Percentiles rank a stretch among this genome's conserved stretches.
Evolutionary conservation across 345 rosid species (phyloP).

Genomic region (Abelmoschus esculentus): DNA sequence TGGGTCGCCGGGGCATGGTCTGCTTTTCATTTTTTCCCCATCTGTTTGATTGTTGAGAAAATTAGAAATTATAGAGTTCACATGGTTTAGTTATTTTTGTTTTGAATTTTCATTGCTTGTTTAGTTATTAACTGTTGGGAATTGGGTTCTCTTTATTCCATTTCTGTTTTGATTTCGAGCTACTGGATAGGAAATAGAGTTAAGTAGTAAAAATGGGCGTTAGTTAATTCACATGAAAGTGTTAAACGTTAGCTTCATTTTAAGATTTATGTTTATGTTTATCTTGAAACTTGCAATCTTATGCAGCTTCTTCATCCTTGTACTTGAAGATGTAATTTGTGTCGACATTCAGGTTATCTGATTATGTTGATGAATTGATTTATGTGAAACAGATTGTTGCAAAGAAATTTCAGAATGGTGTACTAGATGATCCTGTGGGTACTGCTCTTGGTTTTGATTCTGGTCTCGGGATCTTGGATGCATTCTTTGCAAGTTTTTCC

Average conservation of each 20-base stretch:
- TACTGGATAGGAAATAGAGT: background rate
- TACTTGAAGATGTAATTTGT: background rate
- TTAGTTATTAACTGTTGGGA: background rate
- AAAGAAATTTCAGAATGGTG: slow-evolving; percentile 28
- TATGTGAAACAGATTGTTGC: slow-evolving; percentile 38
- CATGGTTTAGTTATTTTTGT: background rate
- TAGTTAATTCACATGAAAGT: background rate
- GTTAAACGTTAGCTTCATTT: background rate
- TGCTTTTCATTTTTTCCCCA: background rate
- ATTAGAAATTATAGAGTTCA: background rate
- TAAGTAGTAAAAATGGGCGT: background rate
- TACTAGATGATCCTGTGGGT: slow-evolving; percentile 30
- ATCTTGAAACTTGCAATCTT: too few species aligned
- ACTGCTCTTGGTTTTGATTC: slow-evolving; percentile 42
- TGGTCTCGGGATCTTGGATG: slow-evolving; percentile 89
- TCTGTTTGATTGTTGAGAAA: background rate
- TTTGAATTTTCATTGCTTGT: background rate
- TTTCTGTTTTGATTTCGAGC: too few species aligned
- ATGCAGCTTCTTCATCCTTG: background rate
- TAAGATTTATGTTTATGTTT: too few species aligned
- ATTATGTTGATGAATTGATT: background rate
- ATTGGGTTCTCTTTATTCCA: background rate
- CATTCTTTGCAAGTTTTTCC: slow-evolving; percentile 81
- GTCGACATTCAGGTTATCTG: background rate
- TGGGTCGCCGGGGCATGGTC: slow-evolving; percentile 96